Conservation (phyloP, 1,284 basidiomycete species). For the Naganishia sp. region DNA sequence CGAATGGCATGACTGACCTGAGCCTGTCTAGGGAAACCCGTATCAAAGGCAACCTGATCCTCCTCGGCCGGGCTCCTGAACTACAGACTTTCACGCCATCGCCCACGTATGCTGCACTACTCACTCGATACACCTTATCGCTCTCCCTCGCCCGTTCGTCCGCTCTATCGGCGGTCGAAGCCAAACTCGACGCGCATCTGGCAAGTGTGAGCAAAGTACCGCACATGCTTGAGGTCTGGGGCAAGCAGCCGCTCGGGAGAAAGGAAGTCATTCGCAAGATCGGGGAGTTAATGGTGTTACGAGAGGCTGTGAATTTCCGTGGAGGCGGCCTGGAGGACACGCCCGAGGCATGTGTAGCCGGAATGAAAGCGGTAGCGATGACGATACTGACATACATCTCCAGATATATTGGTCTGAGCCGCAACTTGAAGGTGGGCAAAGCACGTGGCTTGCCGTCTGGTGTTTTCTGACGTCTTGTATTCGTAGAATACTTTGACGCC, state of each 20-base stretch:
- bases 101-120: slow-evolving; percentile 58
- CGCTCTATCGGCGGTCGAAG: slow-evolving; percentile 77
- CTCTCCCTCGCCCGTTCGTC: slow-evolving; percentile 85
- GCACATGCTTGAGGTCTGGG: slow-evolving; percentile 69
- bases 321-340: slow-evolving; percentile 84
- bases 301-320: slow-evolving; percentile 82
- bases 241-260: slow-evolving; percentile 74
- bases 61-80: slow-evolving; percentile 69
- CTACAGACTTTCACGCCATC: slow-evolving; percentile 51
- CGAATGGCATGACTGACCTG: background rate
- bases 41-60: slow-evolving; percentile 83
- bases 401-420: slow-evolving; percentile 89
- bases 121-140: slow-evolving; percentile 83
- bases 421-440: slow-evolving; percentile 69
- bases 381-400: background rate
- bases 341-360: slow-evolving; percentile 55
- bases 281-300: slow-evolving; percentile 80
- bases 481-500: slow-evolving; percentile 74
- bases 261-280: slow-evolving; percentile 82
- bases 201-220: slow-evolving; percentile 76
- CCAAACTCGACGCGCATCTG: slow-evolving; percentile 75
- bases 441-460: background rate
- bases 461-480: background rate
- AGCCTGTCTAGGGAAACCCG: slow-evolving; percentile 66
- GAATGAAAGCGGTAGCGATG: background rate